Conservation (phyloP, 139 green algal species). For the Nannochloris sp. region DNA sequence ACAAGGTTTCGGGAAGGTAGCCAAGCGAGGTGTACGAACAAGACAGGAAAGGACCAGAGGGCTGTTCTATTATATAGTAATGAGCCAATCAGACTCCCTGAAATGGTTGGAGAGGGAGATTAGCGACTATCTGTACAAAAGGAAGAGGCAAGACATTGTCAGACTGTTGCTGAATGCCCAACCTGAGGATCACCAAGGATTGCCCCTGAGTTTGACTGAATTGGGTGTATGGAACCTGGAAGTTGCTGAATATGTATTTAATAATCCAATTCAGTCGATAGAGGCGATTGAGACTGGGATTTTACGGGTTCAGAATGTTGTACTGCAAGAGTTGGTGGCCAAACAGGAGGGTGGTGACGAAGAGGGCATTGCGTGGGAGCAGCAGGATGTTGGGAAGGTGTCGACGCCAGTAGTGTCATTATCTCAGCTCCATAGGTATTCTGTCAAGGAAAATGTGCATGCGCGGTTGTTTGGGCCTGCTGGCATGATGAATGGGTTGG, state of each 20-base stretch:
- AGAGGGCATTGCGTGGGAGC: too few species aligned
- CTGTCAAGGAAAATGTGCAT: slow-evolving; percentile 40
- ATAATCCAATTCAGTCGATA: slow-evolving; percentile 19
- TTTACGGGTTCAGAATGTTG: slow-evolving; percentile 26
- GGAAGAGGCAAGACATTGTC: too few species aligned
- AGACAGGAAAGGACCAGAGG: too few species aligned
- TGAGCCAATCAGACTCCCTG: neutral
- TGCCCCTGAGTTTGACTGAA: slow-evolving; percentile 35
- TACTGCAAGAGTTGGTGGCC: slow-evolving; percentile 1
- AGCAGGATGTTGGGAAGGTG: too few species aligned
- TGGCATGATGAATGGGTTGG: slow-evolving; percentile 23
- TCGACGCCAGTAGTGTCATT: neutral
- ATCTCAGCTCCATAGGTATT: neutral
- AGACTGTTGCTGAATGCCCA: too few species aligned
- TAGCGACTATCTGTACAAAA: too few species aligned
- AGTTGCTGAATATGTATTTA: slow-evolving; percentile 25
- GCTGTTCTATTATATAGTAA: neutral
- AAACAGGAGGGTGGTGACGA: neutral
- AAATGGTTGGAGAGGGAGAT: neutral
- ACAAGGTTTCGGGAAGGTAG: too few species aligned
- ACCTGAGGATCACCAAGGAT: slow-evolving; percentile 27
- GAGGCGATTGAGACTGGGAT: slow-evolving; percentile 31
- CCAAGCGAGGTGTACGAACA: too few species aligned
- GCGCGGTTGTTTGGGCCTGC: slow-evolving; percentile 38
- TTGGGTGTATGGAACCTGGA: slow-evolving; percentile 18